These are phyloP conservation scores for Neurospora terricola DNA, from an alignment of 495 filamentous ascomycete genomes.

Conservation along the genomic window DNA sequence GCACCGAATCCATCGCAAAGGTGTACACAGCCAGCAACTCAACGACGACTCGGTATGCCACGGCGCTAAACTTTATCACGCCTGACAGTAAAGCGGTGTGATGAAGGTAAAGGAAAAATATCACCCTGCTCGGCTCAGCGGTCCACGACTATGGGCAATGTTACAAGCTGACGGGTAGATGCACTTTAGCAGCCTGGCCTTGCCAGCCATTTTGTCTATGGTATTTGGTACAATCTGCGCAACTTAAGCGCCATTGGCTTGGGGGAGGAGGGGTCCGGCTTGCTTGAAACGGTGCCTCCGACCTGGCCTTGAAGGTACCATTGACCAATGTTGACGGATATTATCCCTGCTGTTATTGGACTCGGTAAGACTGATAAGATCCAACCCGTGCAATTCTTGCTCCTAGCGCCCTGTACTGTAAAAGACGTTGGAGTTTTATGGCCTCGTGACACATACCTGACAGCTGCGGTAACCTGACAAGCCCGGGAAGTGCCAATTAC, in stretches of 20 bases:
- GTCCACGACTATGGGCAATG: background rate
- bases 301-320: background rate
- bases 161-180: background rate
- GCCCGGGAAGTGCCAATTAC: background rate
- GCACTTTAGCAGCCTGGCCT: background rate
- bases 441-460: background rate
- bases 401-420: background rate
- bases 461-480: background rate
- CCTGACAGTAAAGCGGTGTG: background rate
- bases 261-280: background rate
- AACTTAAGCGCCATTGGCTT: background rate
- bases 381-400: background rate
- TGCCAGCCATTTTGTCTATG: background rate
- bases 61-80: background rate
- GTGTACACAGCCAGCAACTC: conserved; percentile 14
- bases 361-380: background rate
- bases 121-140: background rate
- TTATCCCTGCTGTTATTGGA: background rate
- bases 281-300: background rate
- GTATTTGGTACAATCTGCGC: background rate
- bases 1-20: conserved; percentile 28
- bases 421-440: background rate
- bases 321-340: background rate
- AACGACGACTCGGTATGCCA: conserved; percentile 1
- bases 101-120: background rate